Conservation (phyloP, 495 filamentous ascomycete species). For the Neurospora sp. region DNA sequence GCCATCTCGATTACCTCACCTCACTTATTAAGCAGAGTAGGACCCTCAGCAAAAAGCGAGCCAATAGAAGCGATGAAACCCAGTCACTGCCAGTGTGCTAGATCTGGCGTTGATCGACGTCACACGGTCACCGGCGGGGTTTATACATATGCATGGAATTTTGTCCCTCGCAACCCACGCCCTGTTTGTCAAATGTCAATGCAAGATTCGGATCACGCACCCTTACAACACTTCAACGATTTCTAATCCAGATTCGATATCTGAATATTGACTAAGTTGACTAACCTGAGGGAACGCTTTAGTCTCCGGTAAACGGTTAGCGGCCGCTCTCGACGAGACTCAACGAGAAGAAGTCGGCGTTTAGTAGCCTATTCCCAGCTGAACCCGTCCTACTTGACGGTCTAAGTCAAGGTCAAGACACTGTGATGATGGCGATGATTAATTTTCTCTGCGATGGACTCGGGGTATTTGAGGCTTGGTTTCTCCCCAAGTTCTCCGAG, state of each 20-base stretch:
- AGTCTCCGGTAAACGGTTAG: not conserved
- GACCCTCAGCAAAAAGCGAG: not conserved
- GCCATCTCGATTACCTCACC: not conserved
- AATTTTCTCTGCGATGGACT: not conserved
- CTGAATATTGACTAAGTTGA: not conserved
- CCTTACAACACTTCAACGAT: not conserved
- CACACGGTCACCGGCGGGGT: not conserved
- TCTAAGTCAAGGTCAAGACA: not conserved
- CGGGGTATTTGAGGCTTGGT: not conserved
- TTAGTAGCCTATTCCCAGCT: not conserved
- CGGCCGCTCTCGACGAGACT: not conserved
- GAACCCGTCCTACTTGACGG: not conserved
- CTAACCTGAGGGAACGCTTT: not conserved
- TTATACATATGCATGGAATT: not conserved
- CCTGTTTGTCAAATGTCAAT: not conserved
- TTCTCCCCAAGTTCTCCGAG: not conserved
- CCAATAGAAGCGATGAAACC: not conserved
- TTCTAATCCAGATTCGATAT: not conserved
- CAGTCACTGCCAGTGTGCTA: not conserved
- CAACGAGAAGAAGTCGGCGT: not conserved
- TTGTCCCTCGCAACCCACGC: not conserved
- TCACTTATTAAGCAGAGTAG: not conserved
- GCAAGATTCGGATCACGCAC: not conserved
- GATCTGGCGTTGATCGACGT: not conserved
- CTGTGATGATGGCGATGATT: not conserved